Base-by-base conservation (phyloP, 2,329 filamentous ascomycete genomes). In the Zelopaecilomyces penicillatus region DNA sequence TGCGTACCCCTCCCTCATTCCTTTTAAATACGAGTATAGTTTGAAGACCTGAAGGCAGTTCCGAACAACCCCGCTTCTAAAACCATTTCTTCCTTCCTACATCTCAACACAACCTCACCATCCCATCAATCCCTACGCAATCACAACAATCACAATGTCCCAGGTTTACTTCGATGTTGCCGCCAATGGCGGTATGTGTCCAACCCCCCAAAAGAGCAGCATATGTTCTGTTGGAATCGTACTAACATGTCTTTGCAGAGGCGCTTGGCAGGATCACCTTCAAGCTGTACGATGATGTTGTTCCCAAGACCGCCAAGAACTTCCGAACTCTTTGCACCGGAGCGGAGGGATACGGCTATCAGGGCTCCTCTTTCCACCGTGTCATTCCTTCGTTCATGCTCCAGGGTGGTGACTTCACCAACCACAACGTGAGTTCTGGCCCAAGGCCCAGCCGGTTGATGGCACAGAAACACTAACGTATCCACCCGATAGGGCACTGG, bases 141-240 rank as follows among this genome's bases (percentile, higher is more conserved):
- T 19, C 19, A 19, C 19, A 19, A 19, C 19, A 19, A 19, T 19
- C 19, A 19, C 19, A 19, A 19, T 19, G 19, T 19, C 19, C 41
- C 37, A 50, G 42, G 45, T 52, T 39, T 52, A 35, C 41, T 52
- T 52, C 31, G 47, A 51, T 2, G 40, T 52, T 38, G 42, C 44
- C 32, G 47, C 43, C 32, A 34, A 44, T 34, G 43, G 41, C 39
- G 10, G 51, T 52, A 50, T n/a, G 50, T 50, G 35, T 39, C 4
- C 9, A 10, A 19, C 19, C 28, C 5, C 10, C n/a, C 26, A 10
- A 9, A 4, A 30, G 30, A 6, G 6, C 41, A 19, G 39, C 33
- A 19, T 2, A 40, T 11, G 34, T 12, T 34, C 30, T 35, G 12
- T 30, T 19, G 11, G 19, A 19, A 29, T 40, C 30, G 27, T 31